phyloP scores from a whole-genome alignment of 768 basidiomycete species.

The Rhizopogon rudus region DNA sequence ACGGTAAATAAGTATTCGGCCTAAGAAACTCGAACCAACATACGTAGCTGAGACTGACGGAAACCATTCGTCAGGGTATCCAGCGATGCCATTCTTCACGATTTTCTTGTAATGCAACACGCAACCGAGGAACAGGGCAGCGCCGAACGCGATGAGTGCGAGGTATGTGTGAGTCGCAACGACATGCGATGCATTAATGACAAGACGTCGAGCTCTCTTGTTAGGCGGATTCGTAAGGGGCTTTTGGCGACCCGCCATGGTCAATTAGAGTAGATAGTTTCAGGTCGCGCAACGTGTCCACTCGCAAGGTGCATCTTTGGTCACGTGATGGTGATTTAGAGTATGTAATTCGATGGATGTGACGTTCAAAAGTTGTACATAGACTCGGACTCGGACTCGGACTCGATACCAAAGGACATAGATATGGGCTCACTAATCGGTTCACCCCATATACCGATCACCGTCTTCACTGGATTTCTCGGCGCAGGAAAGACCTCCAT shows the following conservation, averaged over 20 bases:
- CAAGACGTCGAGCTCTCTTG: slow-evolving; percentile 10
- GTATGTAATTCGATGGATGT: neutral
- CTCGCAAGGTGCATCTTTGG: too few species aligned
- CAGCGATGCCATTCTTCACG: slow-evolving; percentile 79
- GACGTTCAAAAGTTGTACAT: too few species aligned
- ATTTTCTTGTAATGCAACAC: slow-evolving; percentile 77
- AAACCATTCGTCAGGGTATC: slow-evolving; percentile 86
- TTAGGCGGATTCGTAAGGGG: slow-evolving; percentile 1
- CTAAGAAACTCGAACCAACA: slow-evolving; percentile 19
- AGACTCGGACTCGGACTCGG: too few species aligned
- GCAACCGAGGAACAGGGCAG: slow-evolving; percentile 61
- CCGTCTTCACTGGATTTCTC: slow-evolving; percentile 93
- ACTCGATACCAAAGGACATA: neutral
- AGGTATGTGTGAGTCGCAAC: slow-evolving; percentile 63
- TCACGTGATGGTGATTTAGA: neutral
- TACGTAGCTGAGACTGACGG: slow-evolving; percentile 86
- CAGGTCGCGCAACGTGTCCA: too few species aligned
- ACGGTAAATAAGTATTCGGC: neutral
- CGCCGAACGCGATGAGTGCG: slow-evolving; percentile 57
- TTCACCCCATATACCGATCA: slow-evolving; percentile 61
- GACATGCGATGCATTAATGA: slow-evolving; percentile 47
- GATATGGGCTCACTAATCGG: neutral
- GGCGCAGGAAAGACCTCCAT: slow-evolving; percentile 78
- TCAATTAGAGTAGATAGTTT: too few species aligned
- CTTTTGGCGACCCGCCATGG: slow-evolving; percentile 17